Evolutionary conservation across 108 stramenopile species (phyloP).

Genomic region (Conticribra guillardii): DNA sequence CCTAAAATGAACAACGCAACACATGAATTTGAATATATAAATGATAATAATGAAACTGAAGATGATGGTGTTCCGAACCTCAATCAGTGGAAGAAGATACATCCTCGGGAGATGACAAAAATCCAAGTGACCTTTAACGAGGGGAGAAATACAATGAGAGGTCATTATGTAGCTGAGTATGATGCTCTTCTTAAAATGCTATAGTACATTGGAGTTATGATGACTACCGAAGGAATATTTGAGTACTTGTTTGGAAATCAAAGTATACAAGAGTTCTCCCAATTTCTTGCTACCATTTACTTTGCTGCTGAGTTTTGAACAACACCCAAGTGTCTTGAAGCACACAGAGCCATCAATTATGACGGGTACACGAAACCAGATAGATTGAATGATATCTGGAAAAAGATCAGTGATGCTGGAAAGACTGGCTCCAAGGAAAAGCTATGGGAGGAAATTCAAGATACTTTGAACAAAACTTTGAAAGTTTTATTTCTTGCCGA

Average conservation of each 20-base stretch:
- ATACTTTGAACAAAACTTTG: slow-evolving; percentile 8
- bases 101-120: slow-evolving; percentile 9
- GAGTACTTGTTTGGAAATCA: slow-evolving; percentile 19
- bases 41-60: too few relatives aligned
- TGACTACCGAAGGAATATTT: slow-evolving; percentile 9
- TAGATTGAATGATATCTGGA: slow-evolving; percentile 11
- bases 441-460: slow-evolving; percentile 18
- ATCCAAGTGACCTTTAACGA: slow-evolving; percentile 6
- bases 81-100: slow-evolving; percentile 4
- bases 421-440: slow-evolving; percentile 10
- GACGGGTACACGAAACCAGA: slow-evolving; percentile 3
- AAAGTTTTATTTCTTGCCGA: slow-evolving; percentile 15
- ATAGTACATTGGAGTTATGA: neutral
- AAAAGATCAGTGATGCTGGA: slow-evolving; percentile 6
- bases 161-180: slow-evolving; percentile 3
- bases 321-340: slow-evolving; percentile 15
- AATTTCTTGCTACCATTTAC: slow-evolving; percentile 15
- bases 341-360: slow-evolving; percentile 9
- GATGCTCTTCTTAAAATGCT: neutral
- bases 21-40: too few relatives aligned
- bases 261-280: slow-evolving; percentile 10
- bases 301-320: slow-evolving; percentile 22
- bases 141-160: slow-evolving; percentile 3
- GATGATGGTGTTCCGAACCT: slow-evolving; percentile 3
- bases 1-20: too few relatives aligned